Evolutionary conservation across 345 rosid species (phyloP).

Genomic region (Dimocarpus longan): DNA sequence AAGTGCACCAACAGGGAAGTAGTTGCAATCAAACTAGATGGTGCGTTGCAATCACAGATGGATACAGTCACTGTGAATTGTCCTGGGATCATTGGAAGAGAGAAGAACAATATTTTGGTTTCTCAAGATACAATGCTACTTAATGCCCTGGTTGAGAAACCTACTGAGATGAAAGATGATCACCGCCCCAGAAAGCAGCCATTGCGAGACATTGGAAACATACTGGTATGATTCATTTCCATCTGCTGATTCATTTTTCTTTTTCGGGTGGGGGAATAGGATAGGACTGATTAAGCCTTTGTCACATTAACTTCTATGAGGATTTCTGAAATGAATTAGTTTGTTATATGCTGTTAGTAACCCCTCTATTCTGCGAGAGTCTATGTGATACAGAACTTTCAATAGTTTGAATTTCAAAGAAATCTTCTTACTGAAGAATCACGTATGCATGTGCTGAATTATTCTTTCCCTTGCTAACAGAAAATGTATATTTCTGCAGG

Average conservation of each 20-base stretch:
- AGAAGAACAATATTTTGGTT: slow-evolving; percentile 31
- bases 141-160: slow-evolving; percentile 33
- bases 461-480: slow-evolving; percentile 6
- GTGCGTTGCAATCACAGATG: slow-evolving; percentile 12
- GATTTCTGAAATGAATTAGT: neutral
- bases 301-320: neutral
- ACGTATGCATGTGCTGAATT: neutral
- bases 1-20: slow-evolving; percentile 74
- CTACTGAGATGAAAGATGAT: slow-evolving; percentile 38
- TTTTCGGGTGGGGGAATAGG: neutral
- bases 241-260: neutral
- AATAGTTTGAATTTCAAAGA: neutral
- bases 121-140: slow-evolving; percentile 34
- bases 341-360: neutral
- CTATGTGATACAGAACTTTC: neutral
- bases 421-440: neutral
- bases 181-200: slow-evolving; percentile 59
- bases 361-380: neutral
- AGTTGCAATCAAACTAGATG: slow-evolving; percentile 16
- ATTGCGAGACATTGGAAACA: slow-evolving; percentile 75
- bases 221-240: slow-evolving; percentile 40
- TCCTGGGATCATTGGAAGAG: slow-evolving; percentile 26
- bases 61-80: slow-evolving; percentile 11
- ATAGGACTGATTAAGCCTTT: neutral
- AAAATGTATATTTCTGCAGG: slow-evolving; percentile 29